Percentiles rank a stretch among this genome's conserved stretches.
These are phyloP conservation scores for Vishniacozyma victoriae DNA, from an alignment of 768 basidiomycete genomes.

Conservation along the genomic window DNA sequence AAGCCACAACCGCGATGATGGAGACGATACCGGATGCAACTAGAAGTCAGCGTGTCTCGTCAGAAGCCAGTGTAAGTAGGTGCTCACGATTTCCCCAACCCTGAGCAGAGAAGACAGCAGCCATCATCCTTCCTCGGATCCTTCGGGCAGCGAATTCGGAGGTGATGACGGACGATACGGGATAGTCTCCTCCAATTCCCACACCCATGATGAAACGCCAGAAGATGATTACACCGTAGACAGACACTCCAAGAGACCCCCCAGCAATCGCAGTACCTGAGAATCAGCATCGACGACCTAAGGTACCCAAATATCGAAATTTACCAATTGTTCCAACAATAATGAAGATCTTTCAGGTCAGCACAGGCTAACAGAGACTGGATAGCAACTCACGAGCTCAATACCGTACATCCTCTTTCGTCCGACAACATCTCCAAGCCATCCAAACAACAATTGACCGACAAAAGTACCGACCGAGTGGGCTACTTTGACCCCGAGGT, in stretches of 20 bases:
- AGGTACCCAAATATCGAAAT: no score
- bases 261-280: slow-evolving; percentile 60
- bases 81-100: slow-evolving; percentile 82
- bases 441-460: slow-evolving; percentile 47
- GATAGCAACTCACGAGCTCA: slow-evolving; percentile 33
- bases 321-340: slow-evolving; percentile 48
- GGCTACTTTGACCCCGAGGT: slow-evolving; percentile 47
- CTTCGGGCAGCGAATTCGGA: slow-evolving; percentile 75
- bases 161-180: slow-evolving; percentile 75
- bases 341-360: slow-evolving; percentile 40
- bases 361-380: background rate
- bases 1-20: slow-evolving; percentile 60
- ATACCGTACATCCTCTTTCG: slow-evolving; percentile 52
- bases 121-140: slow-evolving; percentile 79
- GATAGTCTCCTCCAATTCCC: slow-evolving; percentile 87
- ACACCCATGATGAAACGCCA: slow-evolving; percentile 79
- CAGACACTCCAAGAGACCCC: slow-evolving; percentile 59
- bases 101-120: slow-evolving; percentile 76
- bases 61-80: slow-evolving; percentile 24
- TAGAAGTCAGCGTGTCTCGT: no score
- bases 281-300: no score
- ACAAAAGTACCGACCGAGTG: slow-evolving; percentile 47
- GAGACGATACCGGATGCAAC: slow-evolving; percentile 64
- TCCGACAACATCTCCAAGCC: slow-evolving; percentile 46
- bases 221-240: slow-evolving; percentile 69